Conservation (phyloP, 2,329 filamentous ascomycete species). For the Macroventuria anomochaeta region DNA sequence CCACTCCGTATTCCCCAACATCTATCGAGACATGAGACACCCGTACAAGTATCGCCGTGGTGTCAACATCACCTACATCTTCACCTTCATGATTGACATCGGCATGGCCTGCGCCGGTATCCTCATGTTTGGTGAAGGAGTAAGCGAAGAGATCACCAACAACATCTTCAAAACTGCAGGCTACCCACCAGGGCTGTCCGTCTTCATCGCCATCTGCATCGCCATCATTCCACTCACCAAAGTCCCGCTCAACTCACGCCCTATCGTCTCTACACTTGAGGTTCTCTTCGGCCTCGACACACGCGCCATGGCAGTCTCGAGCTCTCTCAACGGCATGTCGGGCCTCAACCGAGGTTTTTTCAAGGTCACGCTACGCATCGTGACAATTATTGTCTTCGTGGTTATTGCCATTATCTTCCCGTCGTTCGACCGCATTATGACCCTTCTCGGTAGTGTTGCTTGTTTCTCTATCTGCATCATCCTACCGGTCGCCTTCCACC, state of each 20-base stretch:
- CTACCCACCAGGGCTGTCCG: constrained; percentile 76
- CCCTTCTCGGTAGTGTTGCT: constrained; percentile 84
- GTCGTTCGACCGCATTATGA: constrained; percentile 88
- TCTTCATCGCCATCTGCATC: constrained; percentile 84
- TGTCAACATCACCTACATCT: constrained; percentile 80
- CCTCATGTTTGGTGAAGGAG: constrained; percentile 93
- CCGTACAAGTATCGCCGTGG: constrained; percentile 80
- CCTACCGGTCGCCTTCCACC: constrained; percentile 84
- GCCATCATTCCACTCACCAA: constrained; percentile 95
- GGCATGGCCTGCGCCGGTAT: constrained; percentile 83
- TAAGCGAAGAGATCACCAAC: constrained; percentile 86
- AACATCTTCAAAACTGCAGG: constrained; percentile 79
- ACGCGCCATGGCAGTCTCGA: constrained; percentile 58
- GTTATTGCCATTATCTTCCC: constrained; percentile 76
- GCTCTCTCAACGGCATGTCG: constrained; percentile 60
- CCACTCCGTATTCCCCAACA: constrained; percentile 82
- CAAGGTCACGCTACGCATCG: constrained; percentile 68
- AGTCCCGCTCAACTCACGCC: constrained; percentile 86
- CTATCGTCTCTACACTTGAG: constrained; percentile 85
- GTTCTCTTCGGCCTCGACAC: constrained; percentile 76
- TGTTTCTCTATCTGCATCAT: constrained; percentile 96
- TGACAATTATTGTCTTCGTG: constrained; percentile 74
- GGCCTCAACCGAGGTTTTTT: constrained; percentile 64
- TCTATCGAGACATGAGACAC: constrained; percentile 79
- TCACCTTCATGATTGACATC: constrained; percentile 83